phyloP scores from a whole-genome alignment of 306 rosid species.

The Pueraria montana region DNA sequence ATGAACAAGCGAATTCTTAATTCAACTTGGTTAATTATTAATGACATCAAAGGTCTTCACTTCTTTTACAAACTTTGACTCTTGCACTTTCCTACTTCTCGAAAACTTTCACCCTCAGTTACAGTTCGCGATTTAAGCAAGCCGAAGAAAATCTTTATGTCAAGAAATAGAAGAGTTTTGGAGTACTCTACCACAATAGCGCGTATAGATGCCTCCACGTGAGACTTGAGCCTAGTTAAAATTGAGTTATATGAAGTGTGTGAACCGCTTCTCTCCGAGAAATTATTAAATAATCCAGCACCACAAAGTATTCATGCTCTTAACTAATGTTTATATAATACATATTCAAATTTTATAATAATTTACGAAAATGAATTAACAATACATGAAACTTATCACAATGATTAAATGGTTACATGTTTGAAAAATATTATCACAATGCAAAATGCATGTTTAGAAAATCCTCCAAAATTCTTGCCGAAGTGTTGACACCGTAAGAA shows the following conservation, averaged over 20 bases:
- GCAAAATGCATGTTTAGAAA: neutral
- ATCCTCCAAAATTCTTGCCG: neutral
- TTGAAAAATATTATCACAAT: neutral
- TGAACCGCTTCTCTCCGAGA: too few relatives aligned
- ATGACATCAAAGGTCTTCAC: constrained; percentile 29
- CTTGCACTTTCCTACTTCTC: neutral
- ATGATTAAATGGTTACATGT: neutral
- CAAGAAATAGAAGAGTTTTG: neutral
- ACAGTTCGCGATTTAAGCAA: constrained; percentile 18
- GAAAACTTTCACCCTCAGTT: constrained; percentile 38
- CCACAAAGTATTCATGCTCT: too few relatives aligned
- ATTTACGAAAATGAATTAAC: too few relatives aligned
- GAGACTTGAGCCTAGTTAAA: neutral
- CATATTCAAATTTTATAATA: too few relatives aligned
- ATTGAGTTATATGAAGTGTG: neutral
- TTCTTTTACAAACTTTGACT: constrained; percentile 43
- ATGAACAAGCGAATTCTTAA: constrained; percentile 37
- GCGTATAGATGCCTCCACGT: neutral
- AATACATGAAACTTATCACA: too few relatives aligned
- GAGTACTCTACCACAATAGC: neutral
- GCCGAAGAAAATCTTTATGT: constrained; percentile 1
- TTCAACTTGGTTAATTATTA: constrained; percentile 15
- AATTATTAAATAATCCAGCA: too few relatives aligned
- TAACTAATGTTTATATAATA: too few relatives aligned
- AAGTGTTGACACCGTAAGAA: neutral